A percentile compares a stretch with the other conserved stretches of the same genome.
Conservation (phyloP, 2,329 filamentous ascomycete species). For the Fusarium torreyae region DNA sequence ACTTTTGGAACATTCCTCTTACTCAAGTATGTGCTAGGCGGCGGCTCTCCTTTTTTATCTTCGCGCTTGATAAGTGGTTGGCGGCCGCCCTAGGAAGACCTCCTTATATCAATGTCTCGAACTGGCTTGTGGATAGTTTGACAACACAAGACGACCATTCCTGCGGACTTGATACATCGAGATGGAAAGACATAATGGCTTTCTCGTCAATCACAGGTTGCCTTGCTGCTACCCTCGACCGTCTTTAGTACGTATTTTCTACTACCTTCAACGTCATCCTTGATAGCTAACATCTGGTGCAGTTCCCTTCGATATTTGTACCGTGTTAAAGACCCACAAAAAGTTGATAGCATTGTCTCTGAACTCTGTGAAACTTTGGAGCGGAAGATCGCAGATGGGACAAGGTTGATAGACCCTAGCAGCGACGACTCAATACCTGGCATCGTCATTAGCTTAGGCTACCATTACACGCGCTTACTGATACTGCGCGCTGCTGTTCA, state of each 20-base stretch:
- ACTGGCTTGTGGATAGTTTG: not conserved
- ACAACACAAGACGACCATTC: not conserved
- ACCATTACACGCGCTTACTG: not conserved
- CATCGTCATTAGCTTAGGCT: not conserved
- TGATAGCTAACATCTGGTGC: not conserved
- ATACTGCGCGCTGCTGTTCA: not conserved
- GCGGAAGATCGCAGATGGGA: fast-evolving
- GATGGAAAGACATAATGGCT: not conserved
- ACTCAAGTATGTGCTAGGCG: not conserved
- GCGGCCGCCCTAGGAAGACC: constrained; percentile 11
- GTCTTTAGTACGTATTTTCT: not conserved
- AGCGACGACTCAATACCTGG: not conserved
- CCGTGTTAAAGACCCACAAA: not conserved
- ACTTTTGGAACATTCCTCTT: not conserved
- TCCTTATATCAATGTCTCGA: not conserved
- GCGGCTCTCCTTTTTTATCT: not conserved
- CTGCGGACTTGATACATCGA: not conserved
- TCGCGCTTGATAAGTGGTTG: not conserved
- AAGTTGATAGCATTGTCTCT: fast-evolving
- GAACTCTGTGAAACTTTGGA: not conserved
- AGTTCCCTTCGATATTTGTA: not conserved
- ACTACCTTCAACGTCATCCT: too few species aligned
- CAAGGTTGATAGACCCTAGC: fast-evolving
- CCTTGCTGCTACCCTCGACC: not conserved
- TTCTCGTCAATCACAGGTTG: not conserved